Conservation (phyloP, 1,284 basidiomycete genomes). For the Microbotryum saponariae region DNA sequence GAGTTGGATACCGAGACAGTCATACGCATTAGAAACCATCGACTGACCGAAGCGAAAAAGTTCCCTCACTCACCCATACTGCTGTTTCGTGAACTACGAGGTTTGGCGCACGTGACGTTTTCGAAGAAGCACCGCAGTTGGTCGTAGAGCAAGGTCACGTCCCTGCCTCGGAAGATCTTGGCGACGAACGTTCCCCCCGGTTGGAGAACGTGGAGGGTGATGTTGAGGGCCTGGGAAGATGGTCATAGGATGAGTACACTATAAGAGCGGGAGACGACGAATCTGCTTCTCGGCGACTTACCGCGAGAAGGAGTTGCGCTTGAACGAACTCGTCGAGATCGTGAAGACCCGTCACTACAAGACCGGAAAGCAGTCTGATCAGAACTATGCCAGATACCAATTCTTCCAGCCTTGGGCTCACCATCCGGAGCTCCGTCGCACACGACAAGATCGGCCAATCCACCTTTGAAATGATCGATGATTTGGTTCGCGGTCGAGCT, state of each 20-base stretch:
- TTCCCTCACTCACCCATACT: slow-evolving; percentile 31
- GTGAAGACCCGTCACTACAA: slow-evolving; percentile 51
- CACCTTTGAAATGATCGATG: slow-evolving; percentile 46
- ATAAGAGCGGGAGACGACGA: background rate
- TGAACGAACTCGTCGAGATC: slow-evolving; percentile 54
- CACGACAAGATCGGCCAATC: slow-evolving; percentile 50
- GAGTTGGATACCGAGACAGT: too few species aligned
- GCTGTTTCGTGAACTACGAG: slow-evolving; percentile 39
- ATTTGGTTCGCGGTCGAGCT: slow-evolving; percentile 48
- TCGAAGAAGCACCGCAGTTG: slow-evolving; percentile 47
- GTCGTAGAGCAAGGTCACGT: slow-evolving; percentile 46
- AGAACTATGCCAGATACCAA: background rate
- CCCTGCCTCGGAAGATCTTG: slow-evolving; percentile 51
- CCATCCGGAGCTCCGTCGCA: slow-evolving; percentile 55
- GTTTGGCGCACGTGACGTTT: slow-evolving; percentile 42
- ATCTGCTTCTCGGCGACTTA: slow-evolving; percentile 28
- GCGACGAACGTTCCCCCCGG: slow-evolving; percentile 50
- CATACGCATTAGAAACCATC: too few species aligned
- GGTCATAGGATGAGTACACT: slow-evolving; percentile 1
- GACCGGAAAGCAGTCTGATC: background rate
- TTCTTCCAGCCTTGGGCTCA: slow-evolving; percentile 21
- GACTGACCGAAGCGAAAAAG: too few species aligned
- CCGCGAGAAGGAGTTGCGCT: slow-evolving; percentile 50
- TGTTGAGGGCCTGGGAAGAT: slow-evolving; percentile 45
- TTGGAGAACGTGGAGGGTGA: slow-evolving; percentile 49